phyloP scores from a whole-genome alignment of 2,329 filamentous ascomycete species.

The Thelonectria discophora region DNA sequence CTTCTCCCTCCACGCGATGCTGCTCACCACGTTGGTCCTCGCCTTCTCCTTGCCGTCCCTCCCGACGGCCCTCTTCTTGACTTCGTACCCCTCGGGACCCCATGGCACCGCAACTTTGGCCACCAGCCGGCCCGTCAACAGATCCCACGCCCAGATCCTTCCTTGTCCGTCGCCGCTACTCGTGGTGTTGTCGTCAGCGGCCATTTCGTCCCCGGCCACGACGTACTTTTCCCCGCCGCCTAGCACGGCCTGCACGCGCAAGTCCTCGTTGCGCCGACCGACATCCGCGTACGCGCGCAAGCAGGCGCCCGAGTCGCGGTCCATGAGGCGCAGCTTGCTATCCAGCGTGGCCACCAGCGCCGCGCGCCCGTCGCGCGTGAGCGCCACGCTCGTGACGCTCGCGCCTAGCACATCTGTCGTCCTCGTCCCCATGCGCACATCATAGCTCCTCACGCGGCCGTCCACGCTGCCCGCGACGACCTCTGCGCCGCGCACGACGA shows the following conservation, averaged over 20 bases:
- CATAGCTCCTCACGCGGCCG: conserved; percentile 82
- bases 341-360: conserved; percentile 81
- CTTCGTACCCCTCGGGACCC: conserved; percentile 60
- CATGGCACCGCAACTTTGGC: conserved; percentile 69
- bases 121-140: conserved; percentile 75
- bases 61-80: conserved; percentile 63
- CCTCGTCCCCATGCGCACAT: conserved; percentile 78
- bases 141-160: conserved; percentile 82
- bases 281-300: conserved; percentile 74
- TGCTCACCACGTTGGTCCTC: conserved; percentile 68
- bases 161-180: conserved; percentile 57
- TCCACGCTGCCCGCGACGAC: conserved; percentile 85
- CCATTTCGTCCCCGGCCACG: conserved; percentile 79
- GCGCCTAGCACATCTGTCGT: conserved; percentile 75
- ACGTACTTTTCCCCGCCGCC: conserved; percentile 81
- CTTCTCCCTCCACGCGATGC: conserved; percentile 68
- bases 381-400: conserved; percentile 77
- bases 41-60: conserved; percentile 68
- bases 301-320: conserved; percentile 76
- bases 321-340: conserved; percentile 80
- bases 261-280: conserved; percentile 69
- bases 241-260: conserved; percentile 79
- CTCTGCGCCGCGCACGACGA: conserved; percentile 60
- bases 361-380: conserved; percentile 77
- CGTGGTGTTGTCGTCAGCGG: conserved; percentile 41